Evolutionary conservation across 805 yeast species (phyloP), one percentile per base, ranked within the genome.

Genomic region (Schwanniomyces occidentalis): DNA sequence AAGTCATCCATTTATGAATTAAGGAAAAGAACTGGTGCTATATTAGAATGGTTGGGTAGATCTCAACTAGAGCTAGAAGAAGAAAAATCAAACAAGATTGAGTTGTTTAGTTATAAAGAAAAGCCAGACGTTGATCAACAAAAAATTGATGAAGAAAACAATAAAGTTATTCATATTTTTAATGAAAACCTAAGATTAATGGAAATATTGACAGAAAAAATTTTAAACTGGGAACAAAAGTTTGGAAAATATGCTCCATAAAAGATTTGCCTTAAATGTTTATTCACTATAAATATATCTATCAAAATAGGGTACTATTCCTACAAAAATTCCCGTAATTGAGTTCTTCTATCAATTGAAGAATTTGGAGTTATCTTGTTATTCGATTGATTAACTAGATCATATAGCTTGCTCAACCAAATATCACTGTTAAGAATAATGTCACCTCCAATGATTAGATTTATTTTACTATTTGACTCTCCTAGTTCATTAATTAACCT

Each of bases 21-120:
- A 86, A 76, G 89, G 37, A 80, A 87, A 51, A 74, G 99, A 40
- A 85, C 89, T 2, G 83, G 87, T 2, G 95, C 96, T 1, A 91
- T 91, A 14, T 64, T 91, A 48, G 98, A 93, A 61, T 93, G 90
- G 72, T 75, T 91, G 16, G 87, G 90, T 8, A 72, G 95, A 34
- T 85, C 95, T 2, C 96, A 89, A 57, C 61, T 82, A 42, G 98
- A 91, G 52, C 63, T 91, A 41, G 81, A 82, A 30, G 76, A 76
- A 34, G 96, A 89, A 48, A 82, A 81, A 45, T 63, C 71, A n/a
- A 76, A 73, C 27, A 78, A 80, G 35, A 45, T 63, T 18, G 72
- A 68, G 38, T 52, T 80, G 34, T 62, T 75, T 16, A 64, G 65
- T 36, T 73, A 65, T 50, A 70, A 69, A 40, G 75, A 67, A 34